Evolutionary conservation across 306 rosid species (phyloP).

Genomic region (Rosa lucieae): DNA sequence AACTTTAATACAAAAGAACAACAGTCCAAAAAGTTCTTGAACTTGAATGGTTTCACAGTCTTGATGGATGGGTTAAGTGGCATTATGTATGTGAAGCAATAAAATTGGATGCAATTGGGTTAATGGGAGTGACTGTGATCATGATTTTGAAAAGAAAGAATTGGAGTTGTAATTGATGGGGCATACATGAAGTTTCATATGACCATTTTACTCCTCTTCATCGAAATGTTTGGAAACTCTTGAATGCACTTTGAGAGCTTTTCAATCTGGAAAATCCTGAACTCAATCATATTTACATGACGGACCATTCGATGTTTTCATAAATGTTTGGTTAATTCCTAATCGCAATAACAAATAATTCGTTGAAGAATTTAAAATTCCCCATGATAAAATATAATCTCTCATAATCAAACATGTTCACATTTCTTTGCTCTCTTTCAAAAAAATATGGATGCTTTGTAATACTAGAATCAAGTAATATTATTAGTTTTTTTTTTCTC

Average conservation of each 20-base stretch:
- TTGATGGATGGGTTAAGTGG: conserved; percentile 54
- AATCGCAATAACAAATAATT: not conserved
- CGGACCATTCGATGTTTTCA: not conserved
- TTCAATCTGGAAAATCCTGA: not conserved
- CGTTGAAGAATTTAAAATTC: not conserved
- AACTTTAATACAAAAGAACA: conserved; percentile 43
- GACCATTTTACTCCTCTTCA: conserved; percentile 15
- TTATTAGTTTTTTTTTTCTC: too few species aligned
- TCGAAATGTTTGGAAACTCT: conserved; percentile 21
- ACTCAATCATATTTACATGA: conserved; percentile 14
- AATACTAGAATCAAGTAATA: too few species aligned
- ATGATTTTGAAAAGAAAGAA: conserved; percentile 61
- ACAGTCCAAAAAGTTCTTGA: conserved; percentile 37
- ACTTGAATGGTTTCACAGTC: conserved; percentile 30
- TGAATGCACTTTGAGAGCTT: not conserved
- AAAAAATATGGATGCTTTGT: too few species aligned
- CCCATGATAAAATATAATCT: too few species aligned
- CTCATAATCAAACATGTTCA: too few species aligned
- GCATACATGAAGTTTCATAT: conserved; percentile 32
- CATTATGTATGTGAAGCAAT: conserved; percentile 39
- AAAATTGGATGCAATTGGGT: conserved; percentile 41
- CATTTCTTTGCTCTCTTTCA: too few species aligned
- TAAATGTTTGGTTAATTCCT: not conserved
- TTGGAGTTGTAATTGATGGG: conserved; percentile 37
- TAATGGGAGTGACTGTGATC: conserved; percentile 82